Conservation (phyloP, 2,329 filamentous ascomycete species). For the Calonectria multiphialidica region DNA sequence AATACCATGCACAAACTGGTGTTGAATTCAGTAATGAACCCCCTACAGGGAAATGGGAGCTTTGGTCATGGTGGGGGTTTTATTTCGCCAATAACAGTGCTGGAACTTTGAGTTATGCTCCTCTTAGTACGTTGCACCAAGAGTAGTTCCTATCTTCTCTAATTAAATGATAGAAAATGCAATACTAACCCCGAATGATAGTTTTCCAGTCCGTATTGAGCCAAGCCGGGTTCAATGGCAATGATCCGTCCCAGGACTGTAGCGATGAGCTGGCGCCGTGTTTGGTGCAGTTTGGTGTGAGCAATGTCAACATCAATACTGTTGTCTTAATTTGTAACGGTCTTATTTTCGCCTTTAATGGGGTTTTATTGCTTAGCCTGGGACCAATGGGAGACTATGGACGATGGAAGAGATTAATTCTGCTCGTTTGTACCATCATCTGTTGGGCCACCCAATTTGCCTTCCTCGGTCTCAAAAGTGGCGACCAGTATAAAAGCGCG, state of each 20-base stretch:
- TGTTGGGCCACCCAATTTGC: neutral
- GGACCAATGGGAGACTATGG: neutral
- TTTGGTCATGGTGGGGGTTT: neutral
- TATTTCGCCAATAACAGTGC: constrained; percentile 2
- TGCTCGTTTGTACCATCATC: neutral
- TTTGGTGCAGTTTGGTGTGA: neutral
- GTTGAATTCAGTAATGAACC: neutral
- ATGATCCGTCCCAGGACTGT: neutral
- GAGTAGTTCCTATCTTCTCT: too few relatives aligned
- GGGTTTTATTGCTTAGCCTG: neutral
- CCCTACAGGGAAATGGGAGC: neutral
- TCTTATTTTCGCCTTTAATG: neutral
- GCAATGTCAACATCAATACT: neutral
- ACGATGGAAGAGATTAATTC: neutral
- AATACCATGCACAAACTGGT: neutral
- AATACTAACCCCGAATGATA: neutral
- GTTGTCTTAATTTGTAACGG: neutral
- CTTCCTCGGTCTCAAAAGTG: neutral
- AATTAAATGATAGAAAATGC: neutral
- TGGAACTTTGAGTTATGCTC: neutral
- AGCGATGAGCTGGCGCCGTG: neutral
- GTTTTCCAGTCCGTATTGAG: neutral
- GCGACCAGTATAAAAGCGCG: neutral
- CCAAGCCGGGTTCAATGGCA: neutral
- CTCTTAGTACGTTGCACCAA: neutral